These are phyloP conservation scores for Tuber melanosporum DNA, from an alignment of 495 filamentous ascomycete genomes.

Conservation along the genomic window DNA sequence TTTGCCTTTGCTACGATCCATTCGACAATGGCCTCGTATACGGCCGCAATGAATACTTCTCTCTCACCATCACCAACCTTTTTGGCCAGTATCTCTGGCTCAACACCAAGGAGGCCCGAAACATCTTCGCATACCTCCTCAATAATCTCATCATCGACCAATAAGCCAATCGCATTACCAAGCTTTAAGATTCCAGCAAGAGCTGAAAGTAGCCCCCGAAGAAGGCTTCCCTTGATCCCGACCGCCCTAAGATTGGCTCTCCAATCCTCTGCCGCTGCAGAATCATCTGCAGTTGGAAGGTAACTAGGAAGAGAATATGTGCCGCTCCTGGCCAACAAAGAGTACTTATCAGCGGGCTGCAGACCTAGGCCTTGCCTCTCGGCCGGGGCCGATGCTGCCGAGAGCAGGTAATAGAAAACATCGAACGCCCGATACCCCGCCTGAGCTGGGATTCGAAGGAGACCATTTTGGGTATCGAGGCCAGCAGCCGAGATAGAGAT, in stretches of 20 bases:
- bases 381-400: conserved; percentile 77
- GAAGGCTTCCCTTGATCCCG: conserved; percentile 79
- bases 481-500: conserved; percentile 79
- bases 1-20: conserved; percentile 89
- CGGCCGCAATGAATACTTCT: conserved; percentile 68
- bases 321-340: conserved; percentile 68
- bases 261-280: conserved; percentile 88
- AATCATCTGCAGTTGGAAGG: conserved; percentile 88
- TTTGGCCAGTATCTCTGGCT: conserved; percentile 72
- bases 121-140: conserved; percentile 88
- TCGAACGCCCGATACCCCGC: conserved; percentile 90
- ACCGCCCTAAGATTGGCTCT: conserved; percentile 73
- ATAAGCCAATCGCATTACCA: conserved; percentile 77
- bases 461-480: conserved; percentile 73
- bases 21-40: conserved; percentile 93
- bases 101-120: conserved; percentile 72
- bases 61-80: conserved; percentile 79
- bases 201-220: conserved; percentile 72
- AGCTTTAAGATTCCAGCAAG: conserved; percentile 85
- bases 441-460: conserved; percentile 73
- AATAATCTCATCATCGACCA: conserved; percentile 77
- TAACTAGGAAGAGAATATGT: conserved; percentile 86
- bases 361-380: conserved; percentile 88
- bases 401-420: conserved; percentile 94
- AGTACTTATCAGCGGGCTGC: conserved; percentile 69